A percentile compares a stretch with the other conserved stretches of the same genome.
Conservation (phyloP, 2,329 filamentous ascomycete species). For the Pleoardoris graminearum region DNA sequence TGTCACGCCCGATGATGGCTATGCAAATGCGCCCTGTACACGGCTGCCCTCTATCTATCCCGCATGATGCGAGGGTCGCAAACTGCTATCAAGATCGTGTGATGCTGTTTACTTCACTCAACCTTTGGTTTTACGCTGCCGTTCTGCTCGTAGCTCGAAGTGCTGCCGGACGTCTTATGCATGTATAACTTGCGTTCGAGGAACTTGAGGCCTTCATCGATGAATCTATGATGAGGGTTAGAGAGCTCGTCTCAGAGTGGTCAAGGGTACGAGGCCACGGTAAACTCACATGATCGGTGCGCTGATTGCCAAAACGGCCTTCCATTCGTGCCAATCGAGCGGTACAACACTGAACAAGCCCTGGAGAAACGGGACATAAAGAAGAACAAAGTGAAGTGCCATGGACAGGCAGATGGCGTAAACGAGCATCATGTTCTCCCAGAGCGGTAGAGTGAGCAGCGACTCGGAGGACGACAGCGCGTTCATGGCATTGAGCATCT, state of each 20-base stretch:
- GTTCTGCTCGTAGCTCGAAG: conserved; percentile 19
- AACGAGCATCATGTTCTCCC: conserved; percentile 98
- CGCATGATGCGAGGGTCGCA: too few relatives aligned
- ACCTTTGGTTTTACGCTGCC: conserved; percentile 32
- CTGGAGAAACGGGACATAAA: conserved; percentile 91
- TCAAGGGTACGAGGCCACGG: neutral
- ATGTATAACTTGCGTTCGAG: conserved; percentile 59
- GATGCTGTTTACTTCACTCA: conserved; percentile 20
- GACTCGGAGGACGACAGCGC: conserved; percentile 94
- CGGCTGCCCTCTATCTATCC: too few relatives aligned
- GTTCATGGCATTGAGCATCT: conserved; percentile 99
- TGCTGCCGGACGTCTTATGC: conserved; percentile 23
- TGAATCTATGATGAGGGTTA: conserved; percentile 57
- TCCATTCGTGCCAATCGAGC: conserved; percentile 84
- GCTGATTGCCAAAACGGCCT: conserved; percentile 85
- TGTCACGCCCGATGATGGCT: neutral
- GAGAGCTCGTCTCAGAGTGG: conserved; percentile 5
- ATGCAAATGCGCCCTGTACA: neutral
- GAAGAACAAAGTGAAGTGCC: conserved; percentile 88
- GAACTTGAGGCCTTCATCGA: conserved; percentile 83
- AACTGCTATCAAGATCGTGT: too few relatives aligned
- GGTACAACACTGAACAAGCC: conserved; percentile 88
- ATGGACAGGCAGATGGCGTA: conserved; percentile 93
- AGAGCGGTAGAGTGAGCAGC: conserved; percentile 88
- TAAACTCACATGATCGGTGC: conserved; percentile 83